These are phyloP conservation scores for Xylaria sp. DNA, from an alignment of 2,329 filamentous ascomycete genomes.

Conservation along the genomic window DNA sequence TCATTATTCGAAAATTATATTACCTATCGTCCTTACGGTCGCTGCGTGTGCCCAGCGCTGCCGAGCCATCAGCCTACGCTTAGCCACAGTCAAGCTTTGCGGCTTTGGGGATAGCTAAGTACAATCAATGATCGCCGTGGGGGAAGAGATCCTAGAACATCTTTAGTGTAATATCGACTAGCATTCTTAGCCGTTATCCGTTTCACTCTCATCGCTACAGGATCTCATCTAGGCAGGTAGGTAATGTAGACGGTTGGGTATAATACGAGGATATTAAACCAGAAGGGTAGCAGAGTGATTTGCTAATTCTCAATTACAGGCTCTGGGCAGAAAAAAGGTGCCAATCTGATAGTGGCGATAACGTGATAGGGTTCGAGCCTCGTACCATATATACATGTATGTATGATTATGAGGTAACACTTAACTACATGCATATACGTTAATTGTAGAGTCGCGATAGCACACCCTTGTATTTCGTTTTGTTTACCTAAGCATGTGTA, in stretches of 20 bases:
- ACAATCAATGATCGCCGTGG: conserved; percentile 12
- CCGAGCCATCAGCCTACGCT: conserved; percentile 23
- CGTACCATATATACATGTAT: not conserved
- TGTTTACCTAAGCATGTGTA: not conserved
- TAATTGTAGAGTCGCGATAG: not conserved
- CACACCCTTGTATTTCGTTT: not conserved
- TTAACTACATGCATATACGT: not conserved
- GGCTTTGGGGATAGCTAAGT: conserved; percentile 17
- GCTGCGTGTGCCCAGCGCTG: conserved; percentile 22
- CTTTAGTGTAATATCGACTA: not conserved
- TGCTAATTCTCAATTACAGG: not conserved
- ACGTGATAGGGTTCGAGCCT: not conserved
- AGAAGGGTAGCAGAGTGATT: not conserved
- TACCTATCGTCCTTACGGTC: conserved; percentile 4
- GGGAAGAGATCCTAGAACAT: not conserved
- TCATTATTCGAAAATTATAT: not conserved
- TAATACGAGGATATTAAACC: not conserved
- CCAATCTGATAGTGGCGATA: not conserved
- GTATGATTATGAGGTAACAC: not conserved
- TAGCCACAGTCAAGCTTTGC: conserved; percentile 27
- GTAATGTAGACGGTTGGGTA: not conserved
- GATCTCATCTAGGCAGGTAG: not conserved
- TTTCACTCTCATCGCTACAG: not conserved
- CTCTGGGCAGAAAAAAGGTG: not conserved
- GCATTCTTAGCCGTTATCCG: not conserved